Evolutionary conservation across 129 eudicot genomes (phyloP).

Genomic region (carrot (Daucus carota)): DH1_v3.0 NC_030381.2:38652501-38653000

Average conservation of each 20-base stretch:
- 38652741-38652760: slow-evolving; percentile 73
- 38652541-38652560: slow-evolving; percentile 53
- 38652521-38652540: slow-evolving; percentile 59
- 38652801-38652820: slow-evolving; percentile 54
- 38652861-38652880: slow-evolving; percentile 95
- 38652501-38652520: slow-evolving; percentile 67
- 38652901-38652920: slow-evolving; percentile 81
- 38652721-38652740: slow-evolving; percentile 65
- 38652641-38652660: slow-evolving; percentile 72
- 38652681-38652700: slow-evolving; percentile 76
- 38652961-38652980: neutral
- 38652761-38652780: slow-evolving; percentile 71
- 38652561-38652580: slow-evolving; percentile 89
- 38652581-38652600: slow-evolving; percentile 77
- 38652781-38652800: slow-evolving; percentile 78
- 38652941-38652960: slow-evolving; percentile 57
- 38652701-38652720: slow-evolving; percentile 79
- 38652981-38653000: slow-evolving; percentile 7
- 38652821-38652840: slow-evolving; percentile 45
- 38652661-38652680: slow-evolving; percentile 76
- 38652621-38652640: slow-evolving; percentile 73
- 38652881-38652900: slow-evolving; percentile 81
- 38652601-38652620: slow-evolving; percentile 61
- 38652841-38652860: slow-evolving; percentile 80
- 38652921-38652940: slow-evolving; percentile 85